Evolutionary conservation across 257 asterid species (phyloP).

Genomic region (Nicotiana benthamiana): DNA sequence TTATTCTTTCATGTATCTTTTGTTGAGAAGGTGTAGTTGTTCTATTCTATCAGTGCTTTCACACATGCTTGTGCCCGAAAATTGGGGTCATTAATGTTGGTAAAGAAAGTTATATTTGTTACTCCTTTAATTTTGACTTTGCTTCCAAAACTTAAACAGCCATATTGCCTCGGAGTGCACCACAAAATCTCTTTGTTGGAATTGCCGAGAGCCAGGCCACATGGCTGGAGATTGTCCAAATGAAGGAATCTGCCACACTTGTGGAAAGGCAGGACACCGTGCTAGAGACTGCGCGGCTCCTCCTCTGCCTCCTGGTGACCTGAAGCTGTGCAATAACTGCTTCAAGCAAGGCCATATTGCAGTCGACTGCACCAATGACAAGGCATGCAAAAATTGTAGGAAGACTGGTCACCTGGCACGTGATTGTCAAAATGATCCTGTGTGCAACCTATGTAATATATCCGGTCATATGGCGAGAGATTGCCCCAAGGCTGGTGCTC

Average conservation of each 20-base stretch:
- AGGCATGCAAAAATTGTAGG: slow-evolving; percentile 59
- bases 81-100: background rate
- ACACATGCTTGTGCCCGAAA: background rate
- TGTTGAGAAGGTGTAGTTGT: background rate
- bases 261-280: slow-evolving; percentile 47
- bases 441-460: slow-evolving; percentile 49
- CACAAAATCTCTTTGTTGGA: slow-evolving; percentile 41
- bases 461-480: slow-evolving; percentile 56
- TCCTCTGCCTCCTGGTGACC: slow-evolving; percentile 35
- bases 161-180: slow-evolving; percentile 43
- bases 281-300: slow-evolving; percentile 39
- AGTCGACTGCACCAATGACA: slow-evolving; percentile 41
- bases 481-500: slow-evolving; percentile 53
- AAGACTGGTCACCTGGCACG: slow-evolving; percentile 53
- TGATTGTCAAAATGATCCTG: slow-evolving; percentile 51
- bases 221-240: slow-evolving; percentile 54
- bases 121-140: slow-evolving; percentile 7
- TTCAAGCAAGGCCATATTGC: slow-evolving; percentile 39
- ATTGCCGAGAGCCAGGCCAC: slow-evolving; percentile 56
- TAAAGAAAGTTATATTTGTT: background rate
- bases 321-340: slow-evolving; percentile 43
- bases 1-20: background rate
- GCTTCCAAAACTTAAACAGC: slow-evolving; percentile 21
- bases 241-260: slow-evolving; percentile 54
- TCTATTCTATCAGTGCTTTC: background rate